Conservation (phyloP, 257 asterid genomes). For the Knoxia roxburghii region DNA sequence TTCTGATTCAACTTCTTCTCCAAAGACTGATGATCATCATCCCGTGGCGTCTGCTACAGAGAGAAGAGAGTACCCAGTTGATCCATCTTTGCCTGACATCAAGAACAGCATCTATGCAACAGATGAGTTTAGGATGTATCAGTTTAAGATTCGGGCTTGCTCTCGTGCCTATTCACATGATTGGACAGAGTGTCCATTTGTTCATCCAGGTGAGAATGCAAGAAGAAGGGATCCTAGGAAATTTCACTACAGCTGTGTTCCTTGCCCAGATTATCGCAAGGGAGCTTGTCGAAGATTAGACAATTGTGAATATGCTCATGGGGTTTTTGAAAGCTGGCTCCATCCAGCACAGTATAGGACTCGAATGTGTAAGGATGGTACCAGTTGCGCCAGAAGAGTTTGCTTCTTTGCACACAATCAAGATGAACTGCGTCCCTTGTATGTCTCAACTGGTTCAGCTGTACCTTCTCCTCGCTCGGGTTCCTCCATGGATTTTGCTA, state of each 20-base stretch:
- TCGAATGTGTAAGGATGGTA: constrained; percentile 79
- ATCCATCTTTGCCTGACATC: constrained; percentile 81
- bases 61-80: constrained; percentile 72
- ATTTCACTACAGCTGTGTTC: constrained; percentile 74
- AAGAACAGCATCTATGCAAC: constrained; percentile 75
- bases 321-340: constrained; percentile 90
- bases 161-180: constrained; percentile 90
- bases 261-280: constrained; percentile 82
- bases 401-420: constrained; percentile 82
- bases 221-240: constrained; percentile 80
- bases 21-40: constrained; percentile 26
- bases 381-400: constrained; percentile 60
- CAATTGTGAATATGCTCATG: constrained; percentile 85
- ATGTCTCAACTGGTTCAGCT: constrained; percentile 71
- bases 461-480: constrained; percentile 65
- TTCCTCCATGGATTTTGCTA: constrained; percentile 50
- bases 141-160: constrained; percentile 79
- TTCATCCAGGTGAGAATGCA: constrained; percentile 90
- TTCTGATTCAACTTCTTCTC: constrained; percentile 36
- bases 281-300: constrained; percentile 83
- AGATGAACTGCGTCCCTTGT: constrained; percentile 77
- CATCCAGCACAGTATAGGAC: constrained; percentile 87
- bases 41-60: constrained; percentile 30
- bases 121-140: constrained; percentile 80
- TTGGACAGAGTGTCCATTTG: constrained; percentile 97